These are phyloP conservation scores for Fusarium praegraminearum DNA, from an alignment of 2,329 filamentous ascomycete genomes.

Conservation along the genomic window DNA sequence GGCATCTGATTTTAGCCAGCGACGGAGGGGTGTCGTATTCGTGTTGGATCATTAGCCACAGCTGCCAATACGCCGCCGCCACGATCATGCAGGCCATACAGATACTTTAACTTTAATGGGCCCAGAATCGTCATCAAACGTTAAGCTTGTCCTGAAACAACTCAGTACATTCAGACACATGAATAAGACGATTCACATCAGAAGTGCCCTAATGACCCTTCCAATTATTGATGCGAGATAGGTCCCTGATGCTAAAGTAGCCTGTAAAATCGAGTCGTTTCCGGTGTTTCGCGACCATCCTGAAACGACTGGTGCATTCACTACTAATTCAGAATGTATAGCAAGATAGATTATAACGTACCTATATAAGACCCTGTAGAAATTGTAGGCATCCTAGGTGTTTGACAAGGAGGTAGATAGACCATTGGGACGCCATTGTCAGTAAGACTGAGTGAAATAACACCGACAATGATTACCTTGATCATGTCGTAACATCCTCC, in stretches of 20 bases:
- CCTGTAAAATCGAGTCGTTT: not conserved
- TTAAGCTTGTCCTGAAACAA: not conserved
- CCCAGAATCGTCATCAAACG: not conserved
- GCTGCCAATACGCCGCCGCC: not conserved
- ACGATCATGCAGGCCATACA: not conserved
- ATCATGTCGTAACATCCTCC: not conserved
- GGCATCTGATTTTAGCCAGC: not conserved
- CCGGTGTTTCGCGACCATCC: not conserved
- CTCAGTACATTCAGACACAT: not conserved
- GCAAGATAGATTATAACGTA: not conserved
- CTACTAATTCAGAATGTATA: not conserved
- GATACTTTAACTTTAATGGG: not conserved
- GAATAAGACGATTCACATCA: not conserved
- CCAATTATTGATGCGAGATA: not conserved
- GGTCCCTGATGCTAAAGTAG: too few relatives aligned
- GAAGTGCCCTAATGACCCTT: not conserved
- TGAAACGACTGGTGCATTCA: not conserved
- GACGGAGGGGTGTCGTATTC: constrained; percentile 4
- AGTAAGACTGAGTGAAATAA: not conserved
- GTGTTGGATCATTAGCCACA: not conserved
- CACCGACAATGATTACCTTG: not conserved
- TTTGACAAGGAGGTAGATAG: not conserved
- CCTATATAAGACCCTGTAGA: not conserved
- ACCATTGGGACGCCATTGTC: not conserved
- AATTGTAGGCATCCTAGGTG: not conserved